Evolutionary conservation across 139 green algal genomes (phyloP), one percentile per base, ranked within the genome.

Genomic region (Ettlia oleoabundans): DNA sequence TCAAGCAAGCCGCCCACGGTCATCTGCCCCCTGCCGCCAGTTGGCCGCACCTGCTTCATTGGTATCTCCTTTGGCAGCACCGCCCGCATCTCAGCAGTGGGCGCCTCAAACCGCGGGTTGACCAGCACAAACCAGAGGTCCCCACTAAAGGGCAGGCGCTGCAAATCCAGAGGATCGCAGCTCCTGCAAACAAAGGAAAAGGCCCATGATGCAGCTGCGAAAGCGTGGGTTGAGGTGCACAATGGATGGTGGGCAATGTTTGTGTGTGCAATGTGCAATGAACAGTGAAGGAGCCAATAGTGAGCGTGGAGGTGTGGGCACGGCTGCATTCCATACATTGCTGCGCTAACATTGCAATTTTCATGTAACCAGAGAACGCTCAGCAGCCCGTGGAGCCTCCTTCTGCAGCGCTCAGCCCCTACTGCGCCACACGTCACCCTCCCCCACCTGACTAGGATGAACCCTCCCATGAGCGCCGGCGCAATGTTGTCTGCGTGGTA

Each of bases 401-500:
- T n/a, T n/a, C n/a, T n/a, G n/a, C n/a, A n/a, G n/a, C n/a, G n/a
- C n/a, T n/a, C n/a, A n/a, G n/a, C n/a, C n/a, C n/a, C n/a, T n/a
- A n/a, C n/a, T n/a, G n/a, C n/a, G n/a, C n/a, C n/a, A 58, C 47
- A 83, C 62, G 21, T 15, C 62, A 33, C 62, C 62, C 62, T 37
- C 62, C 30, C 62, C 62, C 79, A 95, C 89, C 93, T 87, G 71
- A 99, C 89, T 28, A 99, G 91, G 13, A 98, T 89, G 86, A 99
- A 99, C 30, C 96, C 96, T 4, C 96, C 96, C 43, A 99, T 77
- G 28, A 99, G 65, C 0, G 96, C 91, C 33, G 96, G 96, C 0
- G 91, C 96, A 47, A 99, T 91, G 87, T 99, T 99, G 87, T 99
- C 96, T 2, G 96, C 96, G 80, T 99, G 96, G 88, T 98, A 99